Evolutionary conservation across 148 eudicot species (phyloP).

Genomic region (Amaranthus palmeri): DNA sequence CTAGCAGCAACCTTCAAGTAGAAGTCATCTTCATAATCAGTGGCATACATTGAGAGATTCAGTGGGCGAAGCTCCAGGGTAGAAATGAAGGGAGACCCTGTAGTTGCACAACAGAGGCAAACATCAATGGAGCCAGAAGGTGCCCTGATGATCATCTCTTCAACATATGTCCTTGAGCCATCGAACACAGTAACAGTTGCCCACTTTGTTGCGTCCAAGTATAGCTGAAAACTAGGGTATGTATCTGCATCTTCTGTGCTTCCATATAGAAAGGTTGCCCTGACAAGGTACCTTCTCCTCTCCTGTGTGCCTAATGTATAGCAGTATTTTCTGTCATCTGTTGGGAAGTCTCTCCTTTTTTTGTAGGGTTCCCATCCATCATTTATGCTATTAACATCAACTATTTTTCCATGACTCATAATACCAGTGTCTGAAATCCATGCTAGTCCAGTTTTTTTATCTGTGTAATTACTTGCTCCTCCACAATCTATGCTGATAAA

Average conservation of each 20-base stretch:
- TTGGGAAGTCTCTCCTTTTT: conserved; percentile 67
- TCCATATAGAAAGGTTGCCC: conserved; percentile 84
- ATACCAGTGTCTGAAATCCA: conserved; percentile 71
- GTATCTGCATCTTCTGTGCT: conserved; percentile 40
- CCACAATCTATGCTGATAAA: conserved; percentile 97
- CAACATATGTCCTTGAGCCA: conserved; percentile 49
- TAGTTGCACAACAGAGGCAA: conserved; percentile 88
- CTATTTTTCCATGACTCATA: conserved; percentile 47
- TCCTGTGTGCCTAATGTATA: conserved; percentile 58
- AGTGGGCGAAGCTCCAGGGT: conserved; percentile 82
- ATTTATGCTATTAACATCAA: conserved; percentile 29
- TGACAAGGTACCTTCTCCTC: conserved; percentile 71
- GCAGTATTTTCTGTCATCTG: conserved; percentile 68
- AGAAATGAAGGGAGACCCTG: conserved; percentile 83
- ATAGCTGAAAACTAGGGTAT: conserved; percentile 76
- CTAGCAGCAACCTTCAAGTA: conserved; percentile 80
- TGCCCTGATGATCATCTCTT: conserved; percentile 91
- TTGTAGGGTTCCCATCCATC: conserved; percentile 44
- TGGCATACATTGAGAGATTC: conserved; percentile 92
- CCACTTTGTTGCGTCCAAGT: conserved; percentile 95
- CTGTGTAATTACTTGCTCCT: conserved; percentile 66
- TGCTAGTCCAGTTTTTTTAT: conserved; percentile 43
- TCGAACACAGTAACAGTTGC: conserved; percentile 64
- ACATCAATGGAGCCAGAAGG: conserved; percentile 64
- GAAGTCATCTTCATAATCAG: conserved; percentile 78